Percentiles rank a stretch among this genome's conserved stretches.
phyloP scores from a whole-genome alignment of 495 filamentous ascomycete species.

The Penicillium angulare region DNA sequence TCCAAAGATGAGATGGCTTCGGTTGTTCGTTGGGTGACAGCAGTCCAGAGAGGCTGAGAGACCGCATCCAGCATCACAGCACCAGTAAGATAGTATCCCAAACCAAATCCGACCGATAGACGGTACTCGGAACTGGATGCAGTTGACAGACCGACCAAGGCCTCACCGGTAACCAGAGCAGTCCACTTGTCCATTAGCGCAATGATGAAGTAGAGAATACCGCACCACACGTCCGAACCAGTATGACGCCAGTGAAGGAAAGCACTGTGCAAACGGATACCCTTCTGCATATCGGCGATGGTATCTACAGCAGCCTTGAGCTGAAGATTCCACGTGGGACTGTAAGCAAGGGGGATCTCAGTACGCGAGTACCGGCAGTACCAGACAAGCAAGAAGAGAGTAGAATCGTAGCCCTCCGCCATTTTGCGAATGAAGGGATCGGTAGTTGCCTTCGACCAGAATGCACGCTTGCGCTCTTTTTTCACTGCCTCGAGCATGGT shows the following conservation, averaged over 20 bases:
- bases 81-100: conserved; percentile 3
- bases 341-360: not conserved
- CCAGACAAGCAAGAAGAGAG: conserved; percentile 1
- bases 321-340: conserved; percentile 2
- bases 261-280: not conserved
- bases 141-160: conserved; percentile 1
- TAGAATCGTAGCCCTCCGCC: not conserved
- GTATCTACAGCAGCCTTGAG: conserved; percentile 3
- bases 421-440: conserved; percentile 1
- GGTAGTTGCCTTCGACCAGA: conserved; percentile 2
- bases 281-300: conserved; percentile 3
- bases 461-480: not conserved
- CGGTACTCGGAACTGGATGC: conserved; percentile 1
- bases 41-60: conserved; percentile 1
- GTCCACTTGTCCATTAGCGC: conserved; percentile 2
- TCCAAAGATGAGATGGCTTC: not conserved
- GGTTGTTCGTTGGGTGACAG: not conserved
- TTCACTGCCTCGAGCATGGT: not conserved
- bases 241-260: conserved; percentile 5
- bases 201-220: conserved; percentile 4
- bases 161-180: conserved; percentile 1
- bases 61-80: not conserved
- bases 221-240: conserved; percentile 1
- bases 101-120: not conserved
- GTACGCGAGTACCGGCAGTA: conserved; percentile 6